Percentiles rank a stretch among this genome's conserved stretches.
Conservation (phyloP, 2,329 filamentous ascomycete species). For the Dendrostoma leiphaemia region DNA sequence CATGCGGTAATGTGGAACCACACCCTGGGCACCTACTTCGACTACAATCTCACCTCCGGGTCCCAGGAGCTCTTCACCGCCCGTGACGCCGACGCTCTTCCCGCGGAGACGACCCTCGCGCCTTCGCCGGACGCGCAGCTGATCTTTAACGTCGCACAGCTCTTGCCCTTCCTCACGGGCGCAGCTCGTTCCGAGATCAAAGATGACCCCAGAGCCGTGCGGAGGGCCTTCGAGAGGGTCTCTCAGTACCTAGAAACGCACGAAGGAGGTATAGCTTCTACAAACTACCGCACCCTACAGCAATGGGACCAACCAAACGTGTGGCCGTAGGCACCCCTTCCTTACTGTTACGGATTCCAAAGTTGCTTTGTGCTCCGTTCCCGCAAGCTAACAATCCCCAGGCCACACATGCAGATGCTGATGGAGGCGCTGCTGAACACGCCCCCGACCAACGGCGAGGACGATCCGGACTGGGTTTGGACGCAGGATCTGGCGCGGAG, state of each 20-base stretch:
- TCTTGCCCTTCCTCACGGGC: constrained; percentile 69
- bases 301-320: constrained; percentile 72
- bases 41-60: constrained; percentile 63
- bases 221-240: constrained; percentile 53
- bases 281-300: constrained; percentile 59
- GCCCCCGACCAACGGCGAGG: constrained; percentile 51
- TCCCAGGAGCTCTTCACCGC: constrained; percentile 55
- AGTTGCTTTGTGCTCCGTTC: too few relatives aligned
- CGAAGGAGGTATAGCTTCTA: constrained; percentile 59
- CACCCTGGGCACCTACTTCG: constrained; percentile 63
- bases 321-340: too few relatives aligned
- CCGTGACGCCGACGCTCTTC: constrained; percentile 43
- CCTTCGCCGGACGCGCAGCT: constrained; percentile 53
- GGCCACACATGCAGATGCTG: constrained; percentile 62
- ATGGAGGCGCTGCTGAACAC: constrained; percentile 62
- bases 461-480: constrained; percentile 52
- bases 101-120: constrained; percentile 41
- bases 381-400: too few relatives aligned
- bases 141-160: constrained; percentile 57
- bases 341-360: too few relatives aligned
- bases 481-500: constrained; percentile 55
- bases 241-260: constrained; percentile 48
- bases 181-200: constrained; percentile 57
- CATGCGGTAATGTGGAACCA: constrained; percentile 63
- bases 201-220: constrained; percentile 57